phyloP scores from a whole-genome alignment of 371 early-diverging fungal species.

The Syncephalastrum monosporum region DNA sequence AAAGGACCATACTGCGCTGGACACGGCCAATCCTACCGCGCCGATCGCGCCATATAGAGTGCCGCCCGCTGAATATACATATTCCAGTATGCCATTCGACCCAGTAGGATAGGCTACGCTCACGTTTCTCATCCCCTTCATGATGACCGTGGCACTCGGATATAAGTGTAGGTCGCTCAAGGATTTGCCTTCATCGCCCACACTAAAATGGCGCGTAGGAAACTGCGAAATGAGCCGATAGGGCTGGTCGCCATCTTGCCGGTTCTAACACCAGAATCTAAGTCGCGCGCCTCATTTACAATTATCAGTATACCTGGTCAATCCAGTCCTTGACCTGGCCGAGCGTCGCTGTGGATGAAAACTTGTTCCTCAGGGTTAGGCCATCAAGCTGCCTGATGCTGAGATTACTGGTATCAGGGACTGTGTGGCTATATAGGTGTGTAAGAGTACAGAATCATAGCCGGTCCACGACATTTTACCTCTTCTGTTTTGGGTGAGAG shows the following conservation, averaged over 20 bases:
- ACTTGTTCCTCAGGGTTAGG: constrained; percentile 34
- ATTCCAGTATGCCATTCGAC: constrained; percentile 15
- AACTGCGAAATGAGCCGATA: constrained; percentile 46
- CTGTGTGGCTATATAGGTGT: background rate
- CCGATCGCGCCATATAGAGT: constrained; percentile 27
- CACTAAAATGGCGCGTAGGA: constrained; percentile 42
- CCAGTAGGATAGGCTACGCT: constrained; percentile 23
- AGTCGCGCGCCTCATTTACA: background rate
- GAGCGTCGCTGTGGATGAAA: constrained; percentile 38
- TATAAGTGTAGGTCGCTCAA: constrained; percentile 47
- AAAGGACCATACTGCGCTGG: constrained; percentile 18
- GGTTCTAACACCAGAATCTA: constrained; percentile 14
- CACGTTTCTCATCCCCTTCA: constrained; percentile 44
- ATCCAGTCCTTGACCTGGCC: constrained; percentile 38
- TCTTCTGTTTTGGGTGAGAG: background rate
- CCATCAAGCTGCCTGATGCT: constrained; percentile 49
- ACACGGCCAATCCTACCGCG: constrained; percentile 19
- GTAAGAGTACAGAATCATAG: background rate
- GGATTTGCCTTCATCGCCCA: constrained; percentile 39
- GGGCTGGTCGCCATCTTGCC: constrained; percentile 37
- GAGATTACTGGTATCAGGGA: constrained; percentile 23
- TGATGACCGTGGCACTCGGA: constrained; percentile 58
- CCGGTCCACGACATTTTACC: background rate
- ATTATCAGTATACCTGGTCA: constrained; percentile 19
- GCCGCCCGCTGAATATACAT: constrained; percentile 26